Percentiles rank a stretch among this genome's conserved stretches.
Conservation (phyloP, 495 filamentous ascomycete species). For the Poronia punctata region DNA sequence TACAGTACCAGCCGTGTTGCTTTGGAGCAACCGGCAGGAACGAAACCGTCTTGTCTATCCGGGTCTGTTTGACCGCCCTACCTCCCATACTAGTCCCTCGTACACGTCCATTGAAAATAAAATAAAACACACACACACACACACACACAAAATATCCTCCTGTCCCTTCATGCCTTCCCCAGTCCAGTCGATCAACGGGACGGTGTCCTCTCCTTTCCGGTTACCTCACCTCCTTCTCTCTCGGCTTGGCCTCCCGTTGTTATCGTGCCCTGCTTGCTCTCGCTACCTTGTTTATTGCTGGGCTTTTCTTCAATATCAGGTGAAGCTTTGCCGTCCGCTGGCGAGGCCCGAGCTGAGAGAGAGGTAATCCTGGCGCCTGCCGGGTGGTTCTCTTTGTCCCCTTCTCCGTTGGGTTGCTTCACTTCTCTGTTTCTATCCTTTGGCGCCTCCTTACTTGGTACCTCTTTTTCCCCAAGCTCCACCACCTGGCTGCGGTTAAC, state of each 20-base stretch:
- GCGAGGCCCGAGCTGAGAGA: not conserved
- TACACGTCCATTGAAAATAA: no score
- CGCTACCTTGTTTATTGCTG: conserved; percentile 14
- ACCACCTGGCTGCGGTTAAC: conserved; percentile 29
- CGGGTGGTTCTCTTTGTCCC: conserved; percentile 39
- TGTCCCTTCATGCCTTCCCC: conserved; percentile 1
- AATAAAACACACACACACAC: no score
- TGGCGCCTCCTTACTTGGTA: conserved; percentile 8
- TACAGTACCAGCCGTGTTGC: no score
- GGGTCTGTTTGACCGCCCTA: not conserved
- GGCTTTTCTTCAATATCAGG: conserved; percentile 2
- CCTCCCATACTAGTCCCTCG: not conserved
- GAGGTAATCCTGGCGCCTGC: not conserved
- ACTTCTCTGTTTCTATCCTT: conserved; percentile 11
- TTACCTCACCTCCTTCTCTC: not conserved
- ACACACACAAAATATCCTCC: not conserved
- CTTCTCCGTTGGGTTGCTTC: conserved; percentile 20
- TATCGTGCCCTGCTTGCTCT: not conserved
- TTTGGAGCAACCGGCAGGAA: no score
- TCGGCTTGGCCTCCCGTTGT: not conserved
- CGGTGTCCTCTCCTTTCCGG: not conserved
- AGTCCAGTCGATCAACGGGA: not conserved
- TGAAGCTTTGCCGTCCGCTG: conserved; percentile 11
- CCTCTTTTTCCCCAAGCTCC: conserved; percentile 18
- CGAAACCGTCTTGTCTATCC: conserved; percentile 1